Evolutionary conservation across 2,329 filamentous ascomycete species (phyloP).

Genomic region (Blastomyces parvus): DNA sequence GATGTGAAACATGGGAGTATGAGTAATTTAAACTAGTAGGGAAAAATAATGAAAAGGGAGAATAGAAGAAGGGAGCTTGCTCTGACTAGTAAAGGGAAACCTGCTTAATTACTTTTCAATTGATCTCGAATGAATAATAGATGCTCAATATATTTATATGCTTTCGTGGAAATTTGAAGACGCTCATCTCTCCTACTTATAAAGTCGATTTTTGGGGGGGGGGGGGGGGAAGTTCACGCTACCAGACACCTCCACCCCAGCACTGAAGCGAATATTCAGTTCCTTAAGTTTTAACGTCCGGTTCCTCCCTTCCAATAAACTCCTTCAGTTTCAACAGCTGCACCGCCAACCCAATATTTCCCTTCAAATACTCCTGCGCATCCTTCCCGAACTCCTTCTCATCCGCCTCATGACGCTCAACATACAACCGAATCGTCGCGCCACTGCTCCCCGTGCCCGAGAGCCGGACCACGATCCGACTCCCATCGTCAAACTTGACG

Average conservation of each 20-base stretch:
- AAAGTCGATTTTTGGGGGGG: no score
- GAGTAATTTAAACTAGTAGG: no score
- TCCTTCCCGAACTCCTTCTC: conserved; percentile 66
- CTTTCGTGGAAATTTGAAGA: background rate
- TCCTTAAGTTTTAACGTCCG: conserved; percentile 80
- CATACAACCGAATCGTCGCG: conserved; percentile 91
- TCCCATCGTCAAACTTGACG: conserved; percentile 87
- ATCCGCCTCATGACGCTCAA: conserved; percentile 89
- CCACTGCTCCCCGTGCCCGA: conserved; percentile 93
- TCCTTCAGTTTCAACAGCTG: conserved; percentile 86
- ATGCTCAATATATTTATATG: background rate
- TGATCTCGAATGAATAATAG: background rate
- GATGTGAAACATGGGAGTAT: no score
- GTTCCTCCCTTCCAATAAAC: conserved; percentile 82
- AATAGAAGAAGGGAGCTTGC: background rate
- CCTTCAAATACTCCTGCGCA: conserved; percentile 88
- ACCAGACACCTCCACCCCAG: background rate
- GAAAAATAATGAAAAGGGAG: no score
- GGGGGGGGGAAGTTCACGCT: no score
- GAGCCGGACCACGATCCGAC: conserved; percentile 86
- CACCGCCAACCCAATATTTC: conserved; percentile 76
- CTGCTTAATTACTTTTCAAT: background rate
- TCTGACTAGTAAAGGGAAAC: background rate
- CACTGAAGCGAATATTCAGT: no score
- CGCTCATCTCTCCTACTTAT: no score